Evolutionary conservation across 371 early-diverging fungal species (phyloP), one percentile per base, ranked within the genome.

Genomic region (Apophysomyces ossiformis): DNA sequence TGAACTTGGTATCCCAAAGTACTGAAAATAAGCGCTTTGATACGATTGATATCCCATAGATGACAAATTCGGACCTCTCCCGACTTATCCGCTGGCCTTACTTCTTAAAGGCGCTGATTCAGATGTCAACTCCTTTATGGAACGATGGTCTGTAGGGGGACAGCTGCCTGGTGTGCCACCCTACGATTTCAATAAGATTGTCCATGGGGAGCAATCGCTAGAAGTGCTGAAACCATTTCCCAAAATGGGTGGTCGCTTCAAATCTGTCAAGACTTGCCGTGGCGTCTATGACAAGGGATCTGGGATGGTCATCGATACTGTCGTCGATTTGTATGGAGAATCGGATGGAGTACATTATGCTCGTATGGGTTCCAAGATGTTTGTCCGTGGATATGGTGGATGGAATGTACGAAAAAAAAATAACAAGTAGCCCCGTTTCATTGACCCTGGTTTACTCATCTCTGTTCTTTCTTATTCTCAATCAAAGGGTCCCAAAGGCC

Each of bases 181-280:
- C 36, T 86, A 82, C 65, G 87, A 92, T 61, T 82, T 85, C 44
- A 87, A 87, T 76, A 77, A 77, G 37, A 83, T 92, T 37, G 88
- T 92, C 1, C 91, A 92, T 59, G 92, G 92, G 38, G 92, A 92
- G 65, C 91, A 90, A 65, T 74, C 76, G n/a, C 67, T 86, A 45
- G 88, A 90, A 64, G 69, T 88, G 37, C 61, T 89, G 18, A 70
- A 76, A 9, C 87, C 86, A 5, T 70, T 90, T 41, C 92, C 92
- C 35, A 64, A 67, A 1, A 78, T 82, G 5, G 92, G 90, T 1
- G 84, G 80, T 46, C 63, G 69, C 70, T 90, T 79, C 72, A 82
- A 64, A 39, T 81, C 58, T 64, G 71, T 61, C 18, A 80, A 79
- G 35, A 78, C 77, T 0, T 72, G 82, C 39, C 62, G 73, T 1